Conservation (phyloP, 306 rosid species). For the Rubus parviflorus region DNA sequence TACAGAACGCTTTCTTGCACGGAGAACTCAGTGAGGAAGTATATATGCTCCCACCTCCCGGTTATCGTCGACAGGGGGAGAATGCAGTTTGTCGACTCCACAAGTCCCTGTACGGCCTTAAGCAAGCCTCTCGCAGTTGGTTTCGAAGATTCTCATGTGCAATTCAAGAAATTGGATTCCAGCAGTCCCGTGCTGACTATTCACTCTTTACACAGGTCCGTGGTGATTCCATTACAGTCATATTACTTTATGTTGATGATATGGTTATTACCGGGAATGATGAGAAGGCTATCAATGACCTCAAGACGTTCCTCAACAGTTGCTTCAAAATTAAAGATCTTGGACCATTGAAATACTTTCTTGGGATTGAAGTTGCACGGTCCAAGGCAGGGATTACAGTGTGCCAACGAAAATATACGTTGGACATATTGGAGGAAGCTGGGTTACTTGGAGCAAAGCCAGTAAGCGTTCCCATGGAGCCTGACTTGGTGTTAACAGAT, state of each 20-base stretch:
- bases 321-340: no score
- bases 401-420: neutral
- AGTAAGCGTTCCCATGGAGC: no score
- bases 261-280: neutral
- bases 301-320: neutral
- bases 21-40: no score
- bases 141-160: neutral
- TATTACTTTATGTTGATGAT: neutral
- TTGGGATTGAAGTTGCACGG: neutral
- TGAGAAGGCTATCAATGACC: neutral
- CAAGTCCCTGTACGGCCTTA: neutral
- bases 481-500: neutral
- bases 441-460: neutral
- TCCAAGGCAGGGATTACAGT: neutral
- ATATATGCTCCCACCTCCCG: no score
- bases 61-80: no score
- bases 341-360: neutral
- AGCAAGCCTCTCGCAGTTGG: neutral
- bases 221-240: neutral
- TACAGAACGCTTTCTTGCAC: no score
- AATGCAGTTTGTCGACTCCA: neutral
- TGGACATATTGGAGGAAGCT: neutral
- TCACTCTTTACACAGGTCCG: neutral
- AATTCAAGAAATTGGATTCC: neutral
- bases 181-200: neutral